Conservation (phyloP, 2,329 filamentous ascomycete species). For the Phaeosphaeria sp. region DNA sequence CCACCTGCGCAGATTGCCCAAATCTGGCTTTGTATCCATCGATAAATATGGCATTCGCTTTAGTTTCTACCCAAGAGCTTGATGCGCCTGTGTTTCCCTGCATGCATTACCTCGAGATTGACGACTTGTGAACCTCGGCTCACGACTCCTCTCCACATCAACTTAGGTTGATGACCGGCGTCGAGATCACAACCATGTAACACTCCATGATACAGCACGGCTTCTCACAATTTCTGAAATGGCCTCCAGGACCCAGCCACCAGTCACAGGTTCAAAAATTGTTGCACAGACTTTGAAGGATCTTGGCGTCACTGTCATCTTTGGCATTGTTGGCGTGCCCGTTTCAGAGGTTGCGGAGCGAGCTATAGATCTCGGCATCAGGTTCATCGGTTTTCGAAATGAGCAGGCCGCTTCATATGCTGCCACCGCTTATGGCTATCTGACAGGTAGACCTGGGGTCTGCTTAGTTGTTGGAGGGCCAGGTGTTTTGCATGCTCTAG, state of each 20-base stretch:
- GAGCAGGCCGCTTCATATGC: slow-evolving; percentile 66
- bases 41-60: no score
- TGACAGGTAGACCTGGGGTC: slow-evolving; percentile 63
- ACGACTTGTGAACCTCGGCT: slow-evolving; percentile 16
- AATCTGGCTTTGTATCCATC: no score
- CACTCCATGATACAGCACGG: no score
- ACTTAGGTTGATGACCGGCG: not conserved
- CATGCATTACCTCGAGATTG: slow-evolving; percentile 1
- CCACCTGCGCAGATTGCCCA: no score
- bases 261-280: slow-evolving; percentile 16
- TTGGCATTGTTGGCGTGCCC: slow-evolving; percentile 62
- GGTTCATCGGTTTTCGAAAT: slow-evolving; percentile 65
- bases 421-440: slow-evolving; percentile 64
- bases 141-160: slow-evolving; percentile 5
- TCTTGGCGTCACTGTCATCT: slow-evolving; percentile 59
- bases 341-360: slow-evolving; percentile 65
- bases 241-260: not conserved
- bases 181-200: not conserved
- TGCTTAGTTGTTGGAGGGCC: slow-evolving; percentile 66
- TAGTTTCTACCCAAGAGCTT: no score
- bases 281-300: slow-evolving; percentile 58
- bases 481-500: slow-evolving; percentile 64
- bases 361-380: slow-evolving; percentile 62
- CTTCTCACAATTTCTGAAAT: not conserved
- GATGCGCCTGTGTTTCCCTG: not conserved